Evolutionary conservation across 129 eudicot genomes (phyloP).

Genomic region (Pseudognaphalium luteoalbum): DNA sequence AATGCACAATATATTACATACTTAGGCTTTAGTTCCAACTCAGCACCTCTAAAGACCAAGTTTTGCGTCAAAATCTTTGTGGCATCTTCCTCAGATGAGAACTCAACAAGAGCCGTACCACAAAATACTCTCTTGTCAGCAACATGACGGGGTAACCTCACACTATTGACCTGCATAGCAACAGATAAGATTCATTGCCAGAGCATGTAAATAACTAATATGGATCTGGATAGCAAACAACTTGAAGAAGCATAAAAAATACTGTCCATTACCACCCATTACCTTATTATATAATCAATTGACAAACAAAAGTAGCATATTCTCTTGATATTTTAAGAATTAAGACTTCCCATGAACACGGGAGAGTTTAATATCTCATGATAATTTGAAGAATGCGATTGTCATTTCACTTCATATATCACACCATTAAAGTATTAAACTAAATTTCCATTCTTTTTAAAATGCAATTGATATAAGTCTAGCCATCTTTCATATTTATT

Average conservation of each 20-base stretch:
- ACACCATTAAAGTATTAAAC: no score
- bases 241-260: not conserved
- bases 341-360: no score
- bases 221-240: not conserved
- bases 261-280: not conserved
- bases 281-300: no score
- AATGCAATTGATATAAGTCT: no score
- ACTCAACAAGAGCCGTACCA: constrained; percentile 88
- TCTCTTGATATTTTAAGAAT: no score
- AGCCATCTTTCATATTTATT: no score
- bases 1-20: constrained; percentile 35
- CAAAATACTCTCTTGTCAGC: constrained; percentile 62
- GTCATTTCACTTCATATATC: no score
- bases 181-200: constrained; percentile 5
- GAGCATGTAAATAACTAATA: not conserved
- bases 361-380: no score
- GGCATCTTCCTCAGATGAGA: constrained; percentile 88
- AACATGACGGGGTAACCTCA: constrained; percentile 92
- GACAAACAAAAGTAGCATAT: no score
- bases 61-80: constrained; percentile 58
- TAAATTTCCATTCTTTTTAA: no score
- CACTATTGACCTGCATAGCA: constrained; percentile 78
- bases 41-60: constrained; percentile 62
- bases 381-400: no score
- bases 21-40: constrained; percentile 78